Percentiles rank a stretch among this genome's conserved stretches.
Evolutionary conservation across 331 rosid genomes (phyloP).

Genomic region (Erythrophleum ivorense): DNA sequence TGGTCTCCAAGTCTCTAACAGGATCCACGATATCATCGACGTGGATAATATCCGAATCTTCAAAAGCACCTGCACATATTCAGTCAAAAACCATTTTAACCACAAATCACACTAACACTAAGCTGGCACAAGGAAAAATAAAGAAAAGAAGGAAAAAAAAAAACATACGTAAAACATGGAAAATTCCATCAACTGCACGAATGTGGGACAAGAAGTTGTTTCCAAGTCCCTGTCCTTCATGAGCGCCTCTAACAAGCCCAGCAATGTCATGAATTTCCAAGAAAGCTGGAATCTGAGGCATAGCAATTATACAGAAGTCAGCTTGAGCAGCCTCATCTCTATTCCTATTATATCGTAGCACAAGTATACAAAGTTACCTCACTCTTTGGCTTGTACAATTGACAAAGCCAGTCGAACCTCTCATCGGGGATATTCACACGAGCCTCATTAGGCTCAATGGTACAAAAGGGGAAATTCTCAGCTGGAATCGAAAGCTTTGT

Average conservation of each 20-base stretch:
- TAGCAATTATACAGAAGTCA: not conserved
- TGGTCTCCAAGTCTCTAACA: slow-evolving; percentile 87
- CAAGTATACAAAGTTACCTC: slow-evolving; percentile 50
- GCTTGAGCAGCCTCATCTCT: too few species aligned
- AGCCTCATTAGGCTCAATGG: slow-evolving; percentile 96
- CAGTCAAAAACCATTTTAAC: too few species aligned
- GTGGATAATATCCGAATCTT: slow-evolving; percentile 91
- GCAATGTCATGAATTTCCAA: slow-evolving; percentile 93
- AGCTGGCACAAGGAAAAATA: too few species aligned
- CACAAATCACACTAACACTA: too few species aligned
- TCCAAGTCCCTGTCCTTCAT: slow-evolving; percentile 95
- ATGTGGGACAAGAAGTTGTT: slow-evolving; percentile 92
- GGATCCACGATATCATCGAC: slow-evolving; percentile 93
- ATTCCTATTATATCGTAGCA: too few species aligned
- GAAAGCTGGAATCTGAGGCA: slow-evolving; percentile 83
- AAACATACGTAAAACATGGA: slow-evolving; percentile 90
- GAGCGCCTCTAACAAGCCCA: slow-evolving; percentile 93
- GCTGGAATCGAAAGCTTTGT: slow-evolving; percentile 88
- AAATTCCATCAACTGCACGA: slow-evolving; percentile 96
- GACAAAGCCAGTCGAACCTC: slow-evolving; percentile 93
- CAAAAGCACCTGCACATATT: slow-evolving; percentile 99
- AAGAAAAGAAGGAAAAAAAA: too few species aligned
- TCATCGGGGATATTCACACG: slow-evolving; percentile 89
- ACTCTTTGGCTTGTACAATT: slow-evolving; percentile 81
- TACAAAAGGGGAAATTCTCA: slow-evolving; percentile 95